These are phyloP conservation scores for Alloascoidea hylecoeti DNA, from an alignment of 805 yeast genomes.

Conservation along the genomic window DNA sequence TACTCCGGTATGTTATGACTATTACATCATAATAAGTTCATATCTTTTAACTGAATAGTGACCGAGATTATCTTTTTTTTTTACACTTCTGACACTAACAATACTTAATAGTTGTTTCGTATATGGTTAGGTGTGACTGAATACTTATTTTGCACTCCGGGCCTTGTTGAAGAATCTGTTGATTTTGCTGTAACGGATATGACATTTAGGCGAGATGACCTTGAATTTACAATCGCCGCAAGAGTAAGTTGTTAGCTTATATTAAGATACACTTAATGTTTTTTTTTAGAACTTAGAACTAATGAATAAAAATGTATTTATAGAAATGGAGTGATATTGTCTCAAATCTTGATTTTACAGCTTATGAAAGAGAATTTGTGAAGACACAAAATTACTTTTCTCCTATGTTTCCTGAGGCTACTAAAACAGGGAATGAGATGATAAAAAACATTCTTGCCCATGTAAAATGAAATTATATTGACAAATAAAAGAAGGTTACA, in stretches of 20 bases:
- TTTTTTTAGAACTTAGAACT: not conserved
- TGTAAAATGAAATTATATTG: conserved; percentile 5
- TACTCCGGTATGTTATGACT: conserved; percentile 57
- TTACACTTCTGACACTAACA: too few species aligned
- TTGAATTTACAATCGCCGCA: conserved; percentile 87
- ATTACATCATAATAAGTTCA: too few species aligned
- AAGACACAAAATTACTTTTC: conserved; percentile 70
- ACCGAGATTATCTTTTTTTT: not conserved
- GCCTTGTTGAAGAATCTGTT: conserved; percentile 67
- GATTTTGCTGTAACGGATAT: conserved; percentile 53
- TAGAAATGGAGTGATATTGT: conserved; percentile 69
- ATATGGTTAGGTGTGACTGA: conserved; percentile 91
- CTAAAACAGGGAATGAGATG: conserved; percentile 86
- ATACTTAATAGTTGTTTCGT: conserved; percentile 60
- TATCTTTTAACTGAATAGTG: conserved; percentile 6
- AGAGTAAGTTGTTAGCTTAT: conserved; percentile 22
- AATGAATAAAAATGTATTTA: not conserved
- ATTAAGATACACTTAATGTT: not conserved
- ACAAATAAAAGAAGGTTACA: too few species aligned
- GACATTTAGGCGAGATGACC: conserved; percentile 74
- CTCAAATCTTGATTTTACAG: conserved; percentile 54
- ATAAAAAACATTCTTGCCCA: conserved; percentile 55
- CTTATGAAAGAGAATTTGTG: conserved; percentile 63
- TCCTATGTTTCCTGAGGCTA: conserved; percentile 84
- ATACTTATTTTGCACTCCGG: conserved; percentile 76